Conservation (phyloP, 2,329 filamentous ascomycete genomes). For the Fusarium haematococcum region DNA sequence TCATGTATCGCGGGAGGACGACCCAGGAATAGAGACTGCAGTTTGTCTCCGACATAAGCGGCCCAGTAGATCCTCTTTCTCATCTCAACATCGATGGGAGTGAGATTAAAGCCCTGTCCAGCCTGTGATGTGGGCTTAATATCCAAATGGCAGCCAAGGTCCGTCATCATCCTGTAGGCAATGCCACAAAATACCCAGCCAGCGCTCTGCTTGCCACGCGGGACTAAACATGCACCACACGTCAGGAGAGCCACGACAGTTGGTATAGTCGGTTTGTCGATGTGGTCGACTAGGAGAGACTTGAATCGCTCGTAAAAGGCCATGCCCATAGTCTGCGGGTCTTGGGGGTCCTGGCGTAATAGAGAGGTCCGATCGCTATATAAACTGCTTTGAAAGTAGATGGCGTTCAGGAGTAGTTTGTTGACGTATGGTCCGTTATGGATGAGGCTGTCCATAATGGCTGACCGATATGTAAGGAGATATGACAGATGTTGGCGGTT, state of each 20-base stretch:
- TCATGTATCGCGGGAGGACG: slow-evolving; percentile 61
- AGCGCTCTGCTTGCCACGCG: slow-evolving; percentile 52
- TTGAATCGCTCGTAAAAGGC: slow-evolving; percentile 8
- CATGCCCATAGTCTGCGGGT: slow-evolving; percentile 47
- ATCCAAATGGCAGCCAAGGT: slow-evolving; percentile 58
- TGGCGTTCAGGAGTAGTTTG: slow-evolving; percentile 66
- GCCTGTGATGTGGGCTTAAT: background rate
- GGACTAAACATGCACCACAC: slow-evolving; percentile 48
- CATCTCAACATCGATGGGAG: slow-evolving; percentile 32
- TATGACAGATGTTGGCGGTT: slow-evolving; percentile 63
- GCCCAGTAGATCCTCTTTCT: slow-evolving; percentile 40
- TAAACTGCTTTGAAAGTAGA: slow-evolving; percentile 57
- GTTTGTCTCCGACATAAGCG: slow-evolving; percentile 55
- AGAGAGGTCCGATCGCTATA: slow-evolving; percentile 62
- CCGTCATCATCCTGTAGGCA: slow-evolving; percentile 56
- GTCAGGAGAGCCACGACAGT: slow-evolving; percentile 1
- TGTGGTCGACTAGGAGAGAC: background rate
- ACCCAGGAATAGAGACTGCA: slow-evolving; percentile 67
- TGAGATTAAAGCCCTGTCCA: background rate
- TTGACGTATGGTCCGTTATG: slow-evolving; percentile 68
- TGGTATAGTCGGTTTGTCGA: slow-evolving; percentile 2
- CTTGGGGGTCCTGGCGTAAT: slow-evolving; percentile 65
- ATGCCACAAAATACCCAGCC: slow-evolving; percentile 67
- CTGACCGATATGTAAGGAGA: slow-evolving; percentile 62
- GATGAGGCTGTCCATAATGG: slow-evolving; percentile 66